Evolutionary conservation across 2,329 filamentous ascomycete species (phyloP).

Genomic region (Pseudocercospora eumusae): DNA sequence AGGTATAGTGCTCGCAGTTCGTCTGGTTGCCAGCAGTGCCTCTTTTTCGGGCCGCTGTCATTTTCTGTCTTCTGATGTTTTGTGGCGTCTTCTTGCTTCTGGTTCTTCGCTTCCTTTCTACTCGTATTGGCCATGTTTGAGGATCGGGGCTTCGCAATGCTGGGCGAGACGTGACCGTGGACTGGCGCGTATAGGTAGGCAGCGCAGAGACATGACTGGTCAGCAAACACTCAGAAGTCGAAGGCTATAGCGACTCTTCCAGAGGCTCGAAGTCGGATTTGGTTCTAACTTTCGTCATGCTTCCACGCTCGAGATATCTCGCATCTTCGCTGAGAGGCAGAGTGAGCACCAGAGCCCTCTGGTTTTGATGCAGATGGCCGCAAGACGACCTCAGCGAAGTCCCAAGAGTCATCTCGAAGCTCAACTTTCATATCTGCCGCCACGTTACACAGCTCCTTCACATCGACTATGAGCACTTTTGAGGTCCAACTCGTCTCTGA

Average conservation of each 20-base stretch:
- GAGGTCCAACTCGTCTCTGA: background rate
- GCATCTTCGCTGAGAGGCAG: background rate
- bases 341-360: background rate
- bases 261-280: background rate
- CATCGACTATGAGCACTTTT: background rate
- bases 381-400: slow-evolving; percentile 1
- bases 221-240: background rate
- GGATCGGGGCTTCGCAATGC: background rate
- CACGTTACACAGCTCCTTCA: background rate
- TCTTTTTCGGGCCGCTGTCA: background rate
- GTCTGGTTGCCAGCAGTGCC: background rate
- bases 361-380: background rate
- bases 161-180: background rate
- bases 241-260: background rate
- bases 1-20: background rate
- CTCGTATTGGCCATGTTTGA: background rate
- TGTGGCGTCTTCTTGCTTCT: background rate
- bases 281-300: background rate
- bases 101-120: background rate
- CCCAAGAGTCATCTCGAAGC: background rate
- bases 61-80: background rate
- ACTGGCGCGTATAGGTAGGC: background rate
- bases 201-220: background rate
- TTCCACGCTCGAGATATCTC: background rate
- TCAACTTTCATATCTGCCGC: background rate